phyloP scores from a whole-genome alignment of 1,284 basidiomycete genomes.

The Trichosporon coremiiforme region DNA sequence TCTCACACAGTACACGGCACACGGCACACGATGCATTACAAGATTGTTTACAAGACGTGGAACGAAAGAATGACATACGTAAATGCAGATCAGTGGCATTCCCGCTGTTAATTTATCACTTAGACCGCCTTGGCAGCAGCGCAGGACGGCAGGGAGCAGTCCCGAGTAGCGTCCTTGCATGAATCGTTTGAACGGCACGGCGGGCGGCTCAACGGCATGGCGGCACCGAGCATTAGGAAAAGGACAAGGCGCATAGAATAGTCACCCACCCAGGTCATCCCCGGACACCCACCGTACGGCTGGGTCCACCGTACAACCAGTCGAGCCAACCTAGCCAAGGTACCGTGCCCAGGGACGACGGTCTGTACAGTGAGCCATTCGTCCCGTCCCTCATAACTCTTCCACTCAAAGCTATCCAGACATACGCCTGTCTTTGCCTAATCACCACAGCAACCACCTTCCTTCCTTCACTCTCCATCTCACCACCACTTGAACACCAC shows the following conservation, averaged over 20 bases:
- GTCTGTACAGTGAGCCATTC: constrained; percentile 7
- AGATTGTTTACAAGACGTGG: background rate
- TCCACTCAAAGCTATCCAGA: background rate
- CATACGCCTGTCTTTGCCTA: background rate
- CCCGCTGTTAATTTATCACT: background rate
- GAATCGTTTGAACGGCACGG: background rate
- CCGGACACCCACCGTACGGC: background rate
- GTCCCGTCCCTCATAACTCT: constrained; percentile 5
- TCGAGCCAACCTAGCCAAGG: background rate
- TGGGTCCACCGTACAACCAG: background rate
- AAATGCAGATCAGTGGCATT: background rate
- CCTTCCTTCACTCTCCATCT: background rate
- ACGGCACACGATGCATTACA: background rate
- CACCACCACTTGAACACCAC: background rate
- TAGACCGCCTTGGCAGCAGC: background rate
- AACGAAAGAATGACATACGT: background rate
- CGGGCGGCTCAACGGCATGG: too few relatives aligned
- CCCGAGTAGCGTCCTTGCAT: background rate
- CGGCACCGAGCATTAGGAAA: background rate
- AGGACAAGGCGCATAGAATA: background rate
- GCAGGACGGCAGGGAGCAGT: background rate
- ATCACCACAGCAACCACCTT: background rate
- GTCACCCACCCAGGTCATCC: background rate
- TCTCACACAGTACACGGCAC: background rate
- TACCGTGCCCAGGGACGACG: background rate